phyloP scores from a whole-genome alignment of 352 stramenopile genomes.

The Globisporangium megalacanthum region DNA sequence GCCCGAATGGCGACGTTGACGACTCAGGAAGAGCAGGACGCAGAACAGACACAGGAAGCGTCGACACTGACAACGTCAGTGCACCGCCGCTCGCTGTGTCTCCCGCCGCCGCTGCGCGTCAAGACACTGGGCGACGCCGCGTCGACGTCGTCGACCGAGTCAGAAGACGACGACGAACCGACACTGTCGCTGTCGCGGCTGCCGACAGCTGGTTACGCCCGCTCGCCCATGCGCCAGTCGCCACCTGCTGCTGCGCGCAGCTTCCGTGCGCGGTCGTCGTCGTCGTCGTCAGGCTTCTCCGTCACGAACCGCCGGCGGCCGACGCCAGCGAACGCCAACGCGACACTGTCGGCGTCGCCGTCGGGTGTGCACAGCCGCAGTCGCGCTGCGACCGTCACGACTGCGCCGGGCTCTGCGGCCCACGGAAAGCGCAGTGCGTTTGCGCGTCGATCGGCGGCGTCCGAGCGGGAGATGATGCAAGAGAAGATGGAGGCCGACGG shows the following conservation, averaged over 20 bases:
- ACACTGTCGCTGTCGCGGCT: not conserved
- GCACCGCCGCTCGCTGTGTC: constrained; percentile 6
- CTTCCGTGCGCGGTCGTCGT: constrained; percentile 15
- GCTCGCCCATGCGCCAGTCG: constrained; percentile 1
- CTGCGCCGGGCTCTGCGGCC: constrained; percentile 2
- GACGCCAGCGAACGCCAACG: not conserved
- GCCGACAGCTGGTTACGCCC: not conserved
- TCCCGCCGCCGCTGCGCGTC: constrained; percentile 6
- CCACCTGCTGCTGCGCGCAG: constrained; percentile 1
- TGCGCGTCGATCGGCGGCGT: constrained; percentile 19
- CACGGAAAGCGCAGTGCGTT: constrained; percentile 22
- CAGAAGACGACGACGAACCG: constrained; percentile 37
- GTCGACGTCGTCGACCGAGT: constrained; percentile 35
- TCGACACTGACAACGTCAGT: not conserved
- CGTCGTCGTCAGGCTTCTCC: constrained; percentile 14
- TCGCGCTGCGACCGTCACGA: constrained; percentile 8
- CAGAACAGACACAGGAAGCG: not conserved
- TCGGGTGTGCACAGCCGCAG: not conserved
- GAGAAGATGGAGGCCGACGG: constrained; percentile 54
- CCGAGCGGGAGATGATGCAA: constrained; percentile 43
- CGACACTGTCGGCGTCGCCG: not conserved
- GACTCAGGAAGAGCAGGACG: not conserved
- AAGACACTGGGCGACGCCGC: constrained; percentile 13
- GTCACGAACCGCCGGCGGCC: constrained; percentile 11
- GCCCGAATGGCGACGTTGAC: not conserved